A percentile compares a stretch with the other conserved stretches of the same genome.
These are phyloP conservation scores for Cercophora scortea DNA, from an alignment of 495 filamentous ascomycete genomes.

Conservation along the genomic window DNA sequence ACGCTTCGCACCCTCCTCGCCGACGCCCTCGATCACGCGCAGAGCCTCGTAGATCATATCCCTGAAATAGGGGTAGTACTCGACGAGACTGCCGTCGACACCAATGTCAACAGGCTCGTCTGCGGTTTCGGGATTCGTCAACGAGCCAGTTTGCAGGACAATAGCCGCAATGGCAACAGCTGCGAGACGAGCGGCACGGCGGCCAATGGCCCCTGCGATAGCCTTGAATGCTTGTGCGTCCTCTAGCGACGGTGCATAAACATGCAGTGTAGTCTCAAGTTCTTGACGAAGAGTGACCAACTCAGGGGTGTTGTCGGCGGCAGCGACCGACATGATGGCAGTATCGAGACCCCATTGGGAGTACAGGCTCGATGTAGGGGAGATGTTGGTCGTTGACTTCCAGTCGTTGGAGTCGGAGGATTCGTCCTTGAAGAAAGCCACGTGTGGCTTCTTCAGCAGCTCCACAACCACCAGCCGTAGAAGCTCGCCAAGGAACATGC, in stretches of 20 bases:
- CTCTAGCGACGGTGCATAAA: conserved; percentile 60
- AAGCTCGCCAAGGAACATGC: conserved; percentile 98
- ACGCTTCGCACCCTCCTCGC: conserved; percentile 62
- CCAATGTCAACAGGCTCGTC: conserved; percentile 76
- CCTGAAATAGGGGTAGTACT: conserved; percentile 86
- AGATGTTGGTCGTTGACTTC: conserved; percentile 59
- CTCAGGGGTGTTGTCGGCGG: conserved; percentile 60
- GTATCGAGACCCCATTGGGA: conserved; percentile 87
- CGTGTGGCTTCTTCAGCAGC: conserved; percentile 51
- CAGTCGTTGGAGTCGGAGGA: conserved; percentile 56
- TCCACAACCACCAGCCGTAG: conserved; percentile 66
- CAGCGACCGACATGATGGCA: conserved; percentile 71
- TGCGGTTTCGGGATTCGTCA: conserved; percentile 35
- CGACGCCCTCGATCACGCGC: conserved; percentile 61
- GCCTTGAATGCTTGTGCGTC: conserved; percentile 78
- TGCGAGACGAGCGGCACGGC: conserved; percentile 79
- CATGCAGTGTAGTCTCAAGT: conserved; percentile 65
- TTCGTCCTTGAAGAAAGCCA: conserved; percentile 62
- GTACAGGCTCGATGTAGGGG: conserved; percentile 56
- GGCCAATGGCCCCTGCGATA: conserved; percentile 75
- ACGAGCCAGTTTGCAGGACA: conserved; percentile 62
- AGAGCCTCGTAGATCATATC: conserved; percentile 68
- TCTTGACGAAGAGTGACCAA: conserved; percentile 60
- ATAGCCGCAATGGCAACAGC: conserved; percentile 82
- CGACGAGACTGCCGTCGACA: conserved; percentile 83